Evolutionary conservation across 192 early-diverging fungal species (phyloP), one percentile per base, ranked within the genome.

Genomic region (Backusella macrospora): DNA sequence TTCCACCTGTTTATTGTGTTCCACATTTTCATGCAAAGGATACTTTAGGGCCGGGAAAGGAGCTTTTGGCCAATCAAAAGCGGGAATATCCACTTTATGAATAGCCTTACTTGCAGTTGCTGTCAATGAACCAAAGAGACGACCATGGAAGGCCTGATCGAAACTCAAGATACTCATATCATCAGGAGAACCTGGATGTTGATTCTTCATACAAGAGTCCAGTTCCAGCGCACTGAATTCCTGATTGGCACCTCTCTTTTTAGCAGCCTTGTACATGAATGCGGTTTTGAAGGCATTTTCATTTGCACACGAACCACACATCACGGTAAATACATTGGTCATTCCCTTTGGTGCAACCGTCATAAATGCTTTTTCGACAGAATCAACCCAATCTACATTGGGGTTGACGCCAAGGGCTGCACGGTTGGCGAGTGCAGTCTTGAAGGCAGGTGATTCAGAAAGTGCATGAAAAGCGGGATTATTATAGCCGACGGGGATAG

Each of bases 231-330:
- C 43, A 0, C 78, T 65, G 72, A 85, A 78, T 5, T 72, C 42
- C 16, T 75, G 76, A 2, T 76, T 43, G 8, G 88, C 87, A 14
- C 67, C 67, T 46, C 91, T 80, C 37, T 75, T 69, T n/a, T 82
- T 77, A 65, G 77, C 76, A 62, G 85, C 85, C 63, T 89, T 81
- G 70, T 89, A 85, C 84, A 92, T 89, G 66, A 92, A 89, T 21
- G 91, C 91, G 6, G 90, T 87, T 80, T 92, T 92, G 82, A 85
- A 92, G 1, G 91, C 91, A 45, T 88, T 84, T 74, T 92, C 91
- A 67, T 92, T 92, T 65, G 89, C 88, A 74, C 89, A 90, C n/a
- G 90, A 90, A 3, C 91, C 91, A 70, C 89, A 89, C 83, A 90
- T 88, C 4, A 87, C 84, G 9, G 91, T 92, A 48, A 92, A 92